Evolutionary conservation across 2,329 filamentous ascomycete species (phyloP), one percentile per base, ranked within the genome.

Genomic region (Fusarium zealandicum): DNA sequence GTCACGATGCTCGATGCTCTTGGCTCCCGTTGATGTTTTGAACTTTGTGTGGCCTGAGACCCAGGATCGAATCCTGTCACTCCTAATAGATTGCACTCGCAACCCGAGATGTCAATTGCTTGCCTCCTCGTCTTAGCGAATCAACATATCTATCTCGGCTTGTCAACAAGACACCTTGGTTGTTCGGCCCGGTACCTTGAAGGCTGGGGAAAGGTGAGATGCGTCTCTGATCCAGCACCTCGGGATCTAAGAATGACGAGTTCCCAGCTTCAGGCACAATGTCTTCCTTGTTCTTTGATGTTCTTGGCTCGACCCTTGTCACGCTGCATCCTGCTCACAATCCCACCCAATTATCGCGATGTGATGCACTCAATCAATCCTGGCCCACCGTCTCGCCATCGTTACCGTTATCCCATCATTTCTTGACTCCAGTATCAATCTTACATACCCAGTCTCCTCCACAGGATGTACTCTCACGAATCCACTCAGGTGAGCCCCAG

Each of bases 351-450:
- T 11, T 25, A 22, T 38, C 14, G 14, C 17, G 20, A 28, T 13
- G 25, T 22, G 20, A 45, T 45, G 31, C 20, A 35, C 14, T 25
- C 41, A 31, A 35, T 25, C 41, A 31, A 35, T 36, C 35, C 50
- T 59, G 41, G 46, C 43, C 39, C 43, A 30, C 51, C 43, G 45
- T 51, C 43, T 47, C 45, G 45, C 39, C 45, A 61, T 55, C 18
- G 13, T 32, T 22, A 30, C 44, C 28, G 12, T 47, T 38, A 47
- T 63, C 46, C 43, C 48, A 54, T 47, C 37, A 60, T 57, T 35
- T 35, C 17, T 43, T 22, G 35, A 39, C 44, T 39, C 16, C 20
- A 38, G 35, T 40, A 18, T 13, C 18, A 28, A 30, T 18, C 17
- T 43, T 14, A 22, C 35, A 31, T 28, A 27, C 49, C 49, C 30